These are phyloP conservation scores for Talaromyces albobiverticillius DNA, from an alignment of 2,329 filamentous ascomycete species.

Conservation along the genomic window DNA sequence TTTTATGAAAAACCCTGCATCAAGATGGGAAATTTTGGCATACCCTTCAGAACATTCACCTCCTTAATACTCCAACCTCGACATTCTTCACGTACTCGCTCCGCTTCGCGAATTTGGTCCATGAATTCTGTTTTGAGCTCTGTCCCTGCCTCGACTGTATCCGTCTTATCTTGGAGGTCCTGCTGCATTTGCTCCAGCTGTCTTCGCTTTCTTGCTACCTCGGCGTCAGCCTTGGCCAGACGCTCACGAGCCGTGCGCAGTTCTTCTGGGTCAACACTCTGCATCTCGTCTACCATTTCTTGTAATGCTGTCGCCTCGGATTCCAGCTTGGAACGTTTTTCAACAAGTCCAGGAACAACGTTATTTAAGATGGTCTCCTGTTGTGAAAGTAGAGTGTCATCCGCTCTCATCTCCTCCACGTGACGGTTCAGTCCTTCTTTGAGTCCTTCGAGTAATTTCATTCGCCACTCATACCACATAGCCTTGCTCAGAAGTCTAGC, in stretches of 20 bases:
- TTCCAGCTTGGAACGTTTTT: slow-evolving; percentile 61
- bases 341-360: slow-evolving; percentile 63
- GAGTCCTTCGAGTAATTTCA: slow-evolving; percentile 78
- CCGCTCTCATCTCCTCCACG: slow-evolving; percentile 70
- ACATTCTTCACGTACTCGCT: slow-evolving; percentile 80
- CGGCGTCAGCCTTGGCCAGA: slow-evolving; percentile 62
- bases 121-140: slow-evolving; percentile 67
- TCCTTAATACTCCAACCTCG: slow-evolving; percentile 84
- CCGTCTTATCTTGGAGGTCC: slow-evolving; percentile 66
- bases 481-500: slow-evolving; percentile 87
- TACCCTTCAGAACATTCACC: slow-evolving; percentile 75
- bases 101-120: slow-evolving; percentile 75
- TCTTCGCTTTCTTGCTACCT: slow-evolving; percentile 67
- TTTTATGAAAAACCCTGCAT: not conserved
- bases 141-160: slow-evolving; percentile 59
- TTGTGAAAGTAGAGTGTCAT: slow-evolving; percentile 64
- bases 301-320: slow-evolving; percentile 66
- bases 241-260: slow-evolving; percentile 70
- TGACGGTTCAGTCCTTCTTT: slow-evolving; percentile 77
- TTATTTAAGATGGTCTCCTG: slow-evolving; percentile 67
- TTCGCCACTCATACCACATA: slow-evolving; percentile 98
- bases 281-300: slow-evolving; percentile 61
- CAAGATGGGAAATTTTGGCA: slow-evolving; percentile 20
- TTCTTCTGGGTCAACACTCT: slow-evolving; percentile 71
- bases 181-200: slow-evolving; percentile 65